Conservation (phyloP, 352 stramenopile species). For the Phytophthora pseudosyringae region DNA sequence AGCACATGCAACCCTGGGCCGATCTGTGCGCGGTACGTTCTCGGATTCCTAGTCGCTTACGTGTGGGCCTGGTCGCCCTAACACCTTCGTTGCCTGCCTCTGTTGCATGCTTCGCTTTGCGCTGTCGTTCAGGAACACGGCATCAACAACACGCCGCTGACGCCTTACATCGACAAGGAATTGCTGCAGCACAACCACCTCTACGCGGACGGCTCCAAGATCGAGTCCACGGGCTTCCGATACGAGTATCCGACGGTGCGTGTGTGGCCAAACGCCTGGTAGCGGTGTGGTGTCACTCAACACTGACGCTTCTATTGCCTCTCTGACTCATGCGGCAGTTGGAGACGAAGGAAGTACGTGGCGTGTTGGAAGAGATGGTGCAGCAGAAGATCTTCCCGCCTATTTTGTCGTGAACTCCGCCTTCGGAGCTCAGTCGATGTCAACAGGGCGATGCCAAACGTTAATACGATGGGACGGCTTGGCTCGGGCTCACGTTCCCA, state of each 20-base stretch:
- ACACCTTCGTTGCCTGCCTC: slow-evolving; percentile 3
- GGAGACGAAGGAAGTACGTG: slow-evolving; percentile 60
- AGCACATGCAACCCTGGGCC: slow-evolving; percentile 90
- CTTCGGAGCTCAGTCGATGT: background rate
- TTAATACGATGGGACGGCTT: slow-evolving; percentile 25
- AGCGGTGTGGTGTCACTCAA: slow-evolving; percentile 2
- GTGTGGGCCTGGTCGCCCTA: slow-evolving; percentile 7
- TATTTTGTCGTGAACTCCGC: slow-evolving; percentile 51
- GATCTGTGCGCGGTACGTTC: slow-evolving; percentile 70
- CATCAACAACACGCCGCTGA: slow-evolving; percentile 86
- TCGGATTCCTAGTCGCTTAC: background rate
- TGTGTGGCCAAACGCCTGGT: background rate
- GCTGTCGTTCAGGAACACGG: slow-evolving; percentile 55
- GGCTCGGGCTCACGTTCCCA: slow-evolving; percentile 20
- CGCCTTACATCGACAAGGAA: slow-evolving; percentile 91
- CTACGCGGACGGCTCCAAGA: slow-evolving; percentile 77
- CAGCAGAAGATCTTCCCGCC: slow-evolving; percentile 83
- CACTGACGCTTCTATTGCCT: slow-evolving; percentile 20
- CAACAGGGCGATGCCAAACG: slow-evolving; percentile 15
- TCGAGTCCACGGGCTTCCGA: slow-evolving; percentile 77
- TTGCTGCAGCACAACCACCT: slow-evolving; percentile 87
- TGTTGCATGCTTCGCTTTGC: slow-evolving; percentile 18
- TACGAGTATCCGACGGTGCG: slow-evolving; percentile 79
- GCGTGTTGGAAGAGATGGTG: slow-evolving; percentile 76
- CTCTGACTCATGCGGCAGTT: slow-evolving; percentile 47